A percentile compares a stretch with the other conserved stretches of the same genome.
phyloP scores from a whole-genome alignment of 352 stramenopile genomes.

The Phytophthora sp. region DNA sequence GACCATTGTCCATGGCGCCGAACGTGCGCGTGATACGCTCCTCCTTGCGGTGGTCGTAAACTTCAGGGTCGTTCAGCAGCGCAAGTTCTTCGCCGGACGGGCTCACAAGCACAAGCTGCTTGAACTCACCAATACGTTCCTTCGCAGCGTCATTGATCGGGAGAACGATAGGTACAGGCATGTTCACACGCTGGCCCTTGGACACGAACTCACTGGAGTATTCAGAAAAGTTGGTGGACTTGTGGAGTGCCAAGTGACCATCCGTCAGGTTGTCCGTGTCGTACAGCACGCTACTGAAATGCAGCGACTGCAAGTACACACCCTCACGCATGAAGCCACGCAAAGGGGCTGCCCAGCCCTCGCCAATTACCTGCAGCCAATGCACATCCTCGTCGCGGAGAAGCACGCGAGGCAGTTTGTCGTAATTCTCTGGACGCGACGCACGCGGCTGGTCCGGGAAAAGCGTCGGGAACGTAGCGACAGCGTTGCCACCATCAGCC shows the following conservation, averaged over 20 bases:
- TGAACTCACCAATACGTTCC: conserved; percentile 77
- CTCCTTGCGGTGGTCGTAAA: conserved; percentile 97
- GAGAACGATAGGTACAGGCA: conserved; percentile 98
- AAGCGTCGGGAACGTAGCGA: conserved; percentile 58
- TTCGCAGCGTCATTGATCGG: conserved; percentile 94
- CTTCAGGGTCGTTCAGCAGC: conserved; percentile 94
- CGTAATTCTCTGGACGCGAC: conserved; percentile 37
- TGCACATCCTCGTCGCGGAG: conserved; percentile 98
- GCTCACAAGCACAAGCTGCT: conserved; percentile 93
- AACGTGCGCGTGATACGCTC: conserved; percentile 98
- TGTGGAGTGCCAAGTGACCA: conserved; percentile 79
- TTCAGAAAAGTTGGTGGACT: conserved; percentile 92
- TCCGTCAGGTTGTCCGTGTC: conserved; percentile 96
- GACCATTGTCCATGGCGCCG: conserved; percentile 94
- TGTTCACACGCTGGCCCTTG: conserved; percentile 91
- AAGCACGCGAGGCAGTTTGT: conserved; percentile 90
- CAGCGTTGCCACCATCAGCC: conserved; percentile 89
- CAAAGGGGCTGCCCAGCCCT: conserved; percentile 96
- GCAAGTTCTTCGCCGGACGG: conserved; percentile 95
- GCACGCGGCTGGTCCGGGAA: conserved; percentile 57
- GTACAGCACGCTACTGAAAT: conserved; percentile 97
- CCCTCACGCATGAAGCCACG: conserved; percentile 98
- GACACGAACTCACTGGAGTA: conserved; percentile 87
- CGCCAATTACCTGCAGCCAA: conserved; percentile 97
- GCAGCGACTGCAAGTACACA: conserved; percentile 95